Evolutionary conservation across 371 early-diverging fungal species (phyloP), one percentile per base, ranked within the genome.

Genomic region (Mucor circinelloides): DNA sequence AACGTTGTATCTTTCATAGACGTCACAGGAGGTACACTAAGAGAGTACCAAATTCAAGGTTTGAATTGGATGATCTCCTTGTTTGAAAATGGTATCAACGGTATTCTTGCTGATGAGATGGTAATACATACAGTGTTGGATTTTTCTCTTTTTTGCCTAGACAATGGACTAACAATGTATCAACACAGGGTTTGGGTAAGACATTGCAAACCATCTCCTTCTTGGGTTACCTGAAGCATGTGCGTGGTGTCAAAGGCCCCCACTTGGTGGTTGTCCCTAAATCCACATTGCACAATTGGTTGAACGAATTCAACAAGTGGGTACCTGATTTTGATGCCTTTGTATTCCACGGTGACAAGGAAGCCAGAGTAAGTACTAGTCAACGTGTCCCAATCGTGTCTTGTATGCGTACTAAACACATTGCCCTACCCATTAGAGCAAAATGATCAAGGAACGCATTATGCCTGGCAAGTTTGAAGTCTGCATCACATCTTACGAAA

Each of bases 81-180:
- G 64, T 97, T 91, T 73, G 93, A 97, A 66, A 95, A 98, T 72
- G 96, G 97, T n/a, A 95, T 99, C 74, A 99, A 99, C 74, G 98
- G 99, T 30, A 99, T 99, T 68, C 82, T 99, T 25, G 99, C 99
- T 32, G 99, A 99, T 84, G 99, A 99, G 82, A 99, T 99, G 99
- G 94, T 93, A 82, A 54, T 46, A 21, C 21, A 46, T 7, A 46
- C 2, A 2, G 17, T 44, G 15, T 15, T n/a, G n/a, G 42, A n/a
- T 40, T 0, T 17, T 17, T 42, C 2, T 1, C 6, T 15, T 40
- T 0, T 17, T 17, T 42, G 6, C 15, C 6, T 15, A 6, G 6
- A 42, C 42, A 5, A 48, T 50, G n/a, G 50, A 50, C 50, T 50
- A 50, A 50, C 21, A 9, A 10, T 10, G 12, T 63, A 48, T 19